Base-by-base conservation (phyloP, 768 basidiomycete species). In the Cubamyces lactineus region DNA sequence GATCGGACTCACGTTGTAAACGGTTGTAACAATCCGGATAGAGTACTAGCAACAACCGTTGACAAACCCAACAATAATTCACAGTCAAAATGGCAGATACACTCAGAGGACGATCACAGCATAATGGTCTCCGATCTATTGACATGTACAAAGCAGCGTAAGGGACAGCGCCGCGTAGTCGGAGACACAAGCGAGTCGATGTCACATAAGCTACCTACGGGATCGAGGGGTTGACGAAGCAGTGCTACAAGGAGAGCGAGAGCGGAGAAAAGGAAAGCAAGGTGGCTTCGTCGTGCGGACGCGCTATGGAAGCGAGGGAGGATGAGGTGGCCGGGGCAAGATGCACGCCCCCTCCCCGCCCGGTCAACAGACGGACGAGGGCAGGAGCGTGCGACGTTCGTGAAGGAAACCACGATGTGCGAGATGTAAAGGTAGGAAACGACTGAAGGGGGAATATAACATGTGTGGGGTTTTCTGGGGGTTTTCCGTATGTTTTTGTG, bases 401-500 rank as follows among this genome's bases (percentile, higher is more conserved):
- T 68, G 67, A 66, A 70, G 56, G 63, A 66, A 67, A 63, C 62
- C 57, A 73, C 68, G 69, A 70, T 68, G 66, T 67, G 60, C 56
- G 58, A 62, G 59, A 65, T 51, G 72, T 43, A 28, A 8, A 15
- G 45, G 64, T 57, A 63, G 68, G 43, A 54, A 48, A 59, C 48
- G 63, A 64, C 71, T 66, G 61, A 69, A 65, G 53, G 61, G 64
- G 67, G 66, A 72, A 67, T 63, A 62, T 59, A 62, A 62, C 55
- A 72, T 71, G 77, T 70, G 74, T 74, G 75, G 77, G 74, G 74
- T 75, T 73, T 74, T 74, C 71, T 67, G 66, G 65, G 49, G 65
- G 54, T 72, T 71, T 72, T 67, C 69, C 65, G 70, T 72, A 74
- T 82, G 74, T 85, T 84, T 85, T 85, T 84, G 77, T 77, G 67